Percentiles rank a stretch among this genome's conserved stretches.
These are phyloP conservation scores for Trametopsis cervina DNA, from an alignment of 768 basidiomycete genomes.

Conservation along the genomic window DNA sequence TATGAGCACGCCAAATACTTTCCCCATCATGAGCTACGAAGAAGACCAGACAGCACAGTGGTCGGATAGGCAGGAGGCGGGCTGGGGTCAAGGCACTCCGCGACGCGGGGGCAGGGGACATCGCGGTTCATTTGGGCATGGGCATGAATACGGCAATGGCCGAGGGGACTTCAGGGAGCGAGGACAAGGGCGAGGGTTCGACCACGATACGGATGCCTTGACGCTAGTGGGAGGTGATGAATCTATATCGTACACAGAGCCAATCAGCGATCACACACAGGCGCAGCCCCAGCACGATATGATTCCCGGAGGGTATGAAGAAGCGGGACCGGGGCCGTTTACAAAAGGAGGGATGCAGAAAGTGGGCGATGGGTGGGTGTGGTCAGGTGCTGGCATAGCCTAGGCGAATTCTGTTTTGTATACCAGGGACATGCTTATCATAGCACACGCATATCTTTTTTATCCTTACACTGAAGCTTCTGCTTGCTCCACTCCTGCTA, in stretches of 20 bases:
- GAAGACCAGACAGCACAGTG: slow-evolving; percentile 2
- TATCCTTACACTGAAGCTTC: slow-evolving; percentile 16
- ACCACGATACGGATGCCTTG: slow-evolving; percentile 47
- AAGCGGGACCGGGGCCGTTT: slow-evolving; percentile 1
- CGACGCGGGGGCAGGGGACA: slow-evolving; percentile 27
- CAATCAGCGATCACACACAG: background rate
- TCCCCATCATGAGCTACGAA: slow-evolving; percentile 7
- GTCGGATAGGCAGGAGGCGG: background rate
- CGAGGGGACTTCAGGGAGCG: slow-evolving; percentile 34
- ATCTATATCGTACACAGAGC: background rate
- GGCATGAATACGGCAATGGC: slow-evolving; percentile 45
- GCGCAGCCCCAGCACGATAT: background rate
- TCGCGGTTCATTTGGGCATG: slow-evolving; percentile 25
- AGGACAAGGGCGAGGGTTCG: slow-evolving; percentile 23
- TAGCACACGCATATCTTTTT: background rate
- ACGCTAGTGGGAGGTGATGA: slow-evolving; percentile 46
- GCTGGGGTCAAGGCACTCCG: slow-evolving; percentile 6
- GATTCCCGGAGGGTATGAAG: background rate
- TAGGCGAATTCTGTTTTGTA: slow-evolving; percentile 3
- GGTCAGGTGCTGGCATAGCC: slow-evolving; percentile 30
- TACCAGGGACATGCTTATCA: background rate
- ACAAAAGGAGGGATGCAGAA: slow-evolving; percentile 47
- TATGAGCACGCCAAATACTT: slow-evolving; percentile 18
- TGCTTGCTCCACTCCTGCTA: slow-evolving; percentile 26
- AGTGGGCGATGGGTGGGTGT: slow-evolving; percentile 68